These are phyloP conservation scores for Cetradonia linearis DNA, from an alignment of 495 filamentous ascomycete genomes.

Conservation along the genomic window DNA sequence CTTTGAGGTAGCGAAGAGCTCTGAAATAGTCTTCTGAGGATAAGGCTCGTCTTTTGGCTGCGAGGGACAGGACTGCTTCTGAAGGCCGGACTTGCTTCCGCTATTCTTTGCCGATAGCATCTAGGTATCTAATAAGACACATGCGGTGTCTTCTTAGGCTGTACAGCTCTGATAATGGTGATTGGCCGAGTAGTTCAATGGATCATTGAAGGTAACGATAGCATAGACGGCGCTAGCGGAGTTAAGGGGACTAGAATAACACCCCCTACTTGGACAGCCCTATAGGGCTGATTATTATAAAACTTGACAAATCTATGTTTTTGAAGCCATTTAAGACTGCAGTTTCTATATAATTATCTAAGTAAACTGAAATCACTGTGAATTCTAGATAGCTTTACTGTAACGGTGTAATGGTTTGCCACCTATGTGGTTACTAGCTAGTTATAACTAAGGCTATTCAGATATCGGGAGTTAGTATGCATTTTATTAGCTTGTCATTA, in stretches of 20 bases:
- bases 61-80: conserved; percentile 13
- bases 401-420: too few species aligned
- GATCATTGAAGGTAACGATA: conserved; percentile 1
- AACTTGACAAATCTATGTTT: too few species aligned
- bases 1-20: conserved; percentile 33
- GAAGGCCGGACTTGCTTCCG: conserved; percentile 35
- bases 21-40: conserved; percentile 41
- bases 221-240: background rate
- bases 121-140: conserved; percentile 7
- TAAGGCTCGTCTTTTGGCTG: conserved; percentile 19
- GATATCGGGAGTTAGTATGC: too few species aligned
- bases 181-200: background rate
- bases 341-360: too few species aligned
- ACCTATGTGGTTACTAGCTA: too few species aligned
- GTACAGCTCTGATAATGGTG: background rate
- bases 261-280: too few species aligned
- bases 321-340: too few species aligned
- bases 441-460: too few species aligned
- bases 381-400: too few species aligned
- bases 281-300: too few species aligned
- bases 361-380: too few species aligned
- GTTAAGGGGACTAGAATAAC: background rate
- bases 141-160: background rate
- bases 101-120: conserved; percentile 30
- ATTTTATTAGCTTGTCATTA: too few species aligned